A percentile compares a stretch with the other conserved stretches of the same genome.
These are phyloP conservation scores for Dryas alaskensis DNA, from an alignment of 306 rosid genomes.

Conservation along the genomic window DNA sequence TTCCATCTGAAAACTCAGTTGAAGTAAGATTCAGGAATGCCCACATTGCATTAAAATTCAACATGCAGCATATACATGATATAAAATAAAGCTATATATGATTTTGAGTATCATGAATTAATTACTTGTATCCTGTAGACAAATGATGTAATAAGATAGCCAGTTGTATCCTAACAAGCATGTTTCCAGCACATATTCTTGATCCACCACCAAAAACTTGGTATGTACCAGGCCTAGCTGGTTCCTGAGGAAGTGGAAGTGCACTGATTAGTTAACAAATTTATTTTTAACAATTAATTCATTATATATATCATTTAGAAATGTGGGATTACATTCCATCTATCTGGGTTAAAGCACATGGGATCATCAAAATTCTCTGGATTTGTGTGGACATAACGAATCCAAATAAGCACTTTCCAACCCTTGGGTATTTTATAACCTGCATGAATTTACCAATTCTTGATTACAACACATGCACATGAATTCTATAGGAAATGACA, in stretches of 20 bases:
- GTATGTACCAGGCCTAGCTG: constrained; percentile 28
- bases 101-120: not conserved
- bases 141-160: constrained; percentile 43
- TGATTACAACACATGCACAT: too few species aligned
- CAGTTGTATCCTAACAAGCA: constrained; percentile 38
- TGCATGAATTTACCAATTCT: not conserved
- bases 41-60: not conserved
- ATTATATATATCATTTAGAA: too few species aligned
- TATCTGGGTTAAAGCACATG: constrained; percentile 22
- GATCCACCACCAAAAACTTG: constrained; percentile 36
- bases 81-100: not conserved
- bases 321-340: constrained; percentile 18
- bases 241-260: constrained; percentile 6
- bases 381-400: constrained; percentile 21
- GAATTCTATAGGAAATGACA: too few species aligned
- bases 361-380: constrained; percentile 26
- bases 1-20: constrained; percentile 34
- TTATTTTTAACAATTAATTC: too few species aligned
- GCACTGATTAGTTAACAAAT: too few species aligned
- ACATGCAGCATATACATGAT: too few species aligned
- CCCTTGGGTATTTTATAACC: constrained; percentile 30
- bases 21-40: not conserved
- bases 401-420: constrained; percentile 17
- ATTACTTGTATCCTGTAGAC: constrained; percentile 35
- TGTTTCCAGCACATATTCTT: constrained; percentile 47